Evolutionary conservation across 768 basidiomycete genomes (phyloP), one percentile per base, ranked within the genome.

Genomic region (Auriscalpium microsporum): DNA sequence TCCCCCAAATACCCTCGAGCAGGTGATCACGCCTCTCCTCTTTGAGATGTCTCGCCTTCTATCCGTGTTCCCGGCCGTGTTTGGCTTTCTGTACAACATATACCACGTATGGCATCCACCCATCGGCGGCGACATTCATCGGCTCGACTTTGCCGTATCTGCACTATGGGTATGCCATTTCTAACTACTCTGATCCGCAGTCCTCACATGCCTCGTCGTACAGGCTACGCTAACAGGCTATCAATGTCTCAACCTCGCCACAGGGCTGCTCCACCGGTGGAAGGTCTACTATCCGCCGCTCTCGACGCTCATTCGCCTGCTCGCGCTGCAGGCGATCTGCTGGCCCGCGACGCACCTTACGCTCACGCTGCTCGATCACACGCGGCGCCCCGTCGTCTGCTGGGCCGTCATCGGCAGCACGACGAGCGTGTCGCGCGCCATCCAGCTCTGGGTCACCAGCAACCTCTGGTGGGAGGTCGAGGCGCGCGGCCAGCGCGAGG

Each of bases 361-460:
- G 1, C 81, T 95, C 35, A 79, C 75, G 52, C 71, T 93, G 50
- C 76, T 97, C 46, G 83, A 85, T 34, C 75, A 82, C 53, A 77
- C 78, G 16, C 75, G 73, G 36, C 80, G 93, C 9, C 91, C 93
- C 0, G 83, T 90, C n/a, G 72, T 87, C 5, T 86, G 83, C 50
- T 98, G 95, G 95, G 86, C 91, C 4, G 79, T 86, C 10, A 88
- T 97, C 48, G 94, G 86, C 0, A 93, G 86, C 11, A 91, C 90
- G 47, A 96, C 95, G 0, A 90, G 86, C 64, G 74, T 86, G 53
- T 86, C 85, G 61, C 79, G 89, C 53, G 81, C 84, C 61, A 79
- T 97, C 53, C 91, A 96, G 72, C 85, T 96, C 57, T 98, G 94
- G 93, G 94, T 96, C 23, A 95, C 94, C 42, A 88, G 86, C 65